Evolutionary conservation across 2,329 filamentous ascomycete species (phyloP), one percentile per base, ranked within the genome.

Genomic region (Falciphora oryzae): DNA sequence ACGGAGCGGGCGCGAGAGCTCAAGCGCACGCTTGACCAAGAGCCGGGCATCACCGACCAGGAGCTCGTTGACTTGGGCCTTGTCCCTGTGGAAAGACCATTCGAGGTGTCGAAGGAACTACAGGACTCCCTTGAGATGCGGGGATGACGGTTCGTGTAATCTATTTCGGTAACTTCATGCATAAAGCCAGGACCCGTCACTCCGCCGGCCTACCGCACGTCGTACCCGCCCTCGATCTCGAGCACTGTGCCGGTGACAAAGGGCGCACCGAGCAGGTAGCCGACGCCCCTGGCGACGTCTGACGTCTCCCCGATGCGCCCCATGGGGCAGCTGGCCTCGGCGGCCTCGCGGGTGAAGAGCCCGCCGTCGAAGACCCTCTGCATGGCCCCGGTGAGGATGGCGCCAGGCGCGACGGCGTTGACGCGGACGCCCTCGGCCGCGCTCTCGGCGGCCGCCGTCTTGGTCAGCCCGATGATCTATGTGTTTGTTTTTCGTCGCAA

Each of bases 91-190:
- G 83, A 85, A 72, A 75, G 67, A 63, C 75, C 74, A 1, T 81
- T 80, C 72, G 66, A 72, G 4, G 71, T 84, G 1, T 72, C 77
- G 29, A 74, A 78, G 14, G 74, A 75, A 35, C 65, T 81, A 44
- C 69, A 69, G 57, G 57, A 62, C 16, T 67, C 67, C 4, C 64
- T 81, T 44, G 67, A 67, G 16, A 80, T 81, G 74, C 28, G 83
- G 68, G 92, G 82, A 75, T 90, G 85, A 10, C 92, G 96, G 90
- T 94, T 70, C 32, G 27, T 18, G 10, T 29, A 32, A 67, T 78
- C n/a, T 66, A 78, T 75, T 65, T 61, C 22, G 56, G 35, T 50
- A 44, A 60, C 22, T 28, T 8, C 28, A 27, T 25, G 31, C 4
- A 14, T 14, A 28, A 1, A 22, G 60, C 4, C 18, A 13, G n/a